Conservation (phyloP, 345 rosid genomes). For the Alliaria petiolata region DNA sequence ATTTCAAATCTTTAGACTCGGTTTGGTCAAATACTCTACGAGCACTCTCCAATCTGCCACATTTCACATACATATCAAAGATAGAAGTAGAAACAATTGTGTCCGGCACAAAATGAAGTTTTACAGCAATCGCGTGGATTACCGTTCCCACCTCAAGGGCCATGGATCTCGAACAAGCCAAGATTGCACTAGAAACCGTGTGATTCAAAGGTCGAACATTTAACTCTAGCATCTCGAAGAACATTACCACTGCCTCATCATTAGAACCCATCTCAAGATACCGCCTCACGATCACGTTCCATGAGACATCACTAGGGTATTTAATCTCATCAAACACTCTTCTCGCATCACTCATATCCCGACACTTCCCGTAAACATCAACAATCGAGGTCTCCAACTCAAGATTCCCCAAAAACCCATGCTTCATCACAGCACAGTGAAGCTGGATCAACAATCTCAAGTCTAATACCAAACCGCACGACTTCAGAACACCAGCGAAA, state of each 20-base stretch:
- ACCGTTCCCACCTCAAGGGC: slow-evolving; percentile 59
- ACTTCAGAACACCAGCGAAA: slow-evolving; percentile 49
- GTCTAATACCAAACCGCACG: slow-evolving; percentile 47
- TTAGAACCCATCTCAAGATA: slow-evolving; percentile 64
- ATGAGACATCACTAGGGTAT: slow-evolving; percentile 62
- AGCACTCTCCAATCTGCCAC: slow-evolving; percentile 57
- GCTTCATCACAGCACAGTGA: slow-evolving; percentile 57
- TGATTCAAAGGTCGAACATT: slow-evolving; percentile 54
- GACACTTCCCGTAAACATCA: slow-evolving; percentile 76
- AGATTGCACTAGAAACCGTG: slow-evolving; percentile 64
- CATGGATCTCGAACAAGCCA: slow-evolving; percentile 61
- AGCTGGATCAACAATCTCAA: slow-evolving; percentile 48
- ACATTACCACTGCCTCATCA: slow-evolving; percentile 58
- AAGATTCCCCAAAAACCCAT: slow-evolving; percentile 54
- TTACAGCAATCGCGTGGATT: slow-evolving; percentile 59
- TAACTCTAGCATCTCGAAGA: slow-evolving; percentile 49
- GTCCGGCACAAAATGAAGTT: slow-evolving; percentile 41
- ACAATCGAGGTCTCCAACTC: slow-evolving; percentile 74
- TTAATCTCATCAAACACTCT: slow-evolving; percentile 68
- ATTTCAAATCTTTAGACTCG: slow-evolving; percentile 47
- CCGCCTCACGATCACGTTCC: slow-evolving; percentile 86
- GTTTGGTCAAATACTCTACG: slow-evolving; percentile 54
- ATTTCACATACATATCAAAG: slow-evolving; percentile 64
- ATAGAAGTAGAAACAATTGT: slow-evolving; percentile 61
- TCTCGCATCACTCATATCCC: slow-evolving; percentile 59